Conservation (phyloP, 345 rosid species). For the Odontarrhena argentea region DNA sequence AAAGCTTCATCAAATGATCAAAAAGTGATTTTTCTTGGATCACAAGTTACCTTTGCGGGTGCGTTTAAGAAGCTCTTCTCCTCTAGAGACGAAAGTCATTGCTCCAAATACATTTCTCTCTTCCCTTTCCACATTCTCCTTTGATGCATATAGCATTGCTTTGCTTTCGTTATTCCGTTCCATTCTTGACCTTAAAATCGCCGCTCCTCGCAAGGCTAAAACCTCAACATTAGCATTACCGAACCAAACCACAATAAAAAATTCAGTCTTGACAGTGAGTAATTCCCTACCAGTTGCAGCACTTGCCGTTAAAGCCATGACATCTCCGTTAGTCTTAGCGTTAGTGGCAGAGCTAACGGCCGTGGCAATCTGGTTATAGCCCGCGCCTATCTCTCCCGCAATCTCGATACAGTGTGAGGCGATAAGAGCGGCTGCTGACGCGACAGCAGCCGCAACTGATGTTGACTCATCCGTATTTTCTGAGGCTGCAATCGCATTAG, state of each 20-base stretch:
- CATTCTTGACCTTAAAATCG: constrained; percentile 71
- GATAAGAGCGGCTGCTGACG: constrained; percentile 87
- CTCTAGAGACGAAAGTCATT: constrained; percentile 64
- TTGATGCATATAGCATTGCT: constrained; percentile 44
- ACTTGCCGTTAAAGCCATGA: constrained; percentile 92
- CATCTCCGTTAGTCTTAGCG: constrained; percentile 78
- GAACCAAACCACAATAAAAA: background rate
- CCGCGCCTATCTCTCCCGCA: constrained; percentile 93
- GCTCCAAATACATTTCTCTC: constrained; percentile 54
- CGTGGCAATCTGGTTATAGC: constrained; percentile 66
- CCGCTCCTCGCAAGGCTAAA: constrained; percentile 84
- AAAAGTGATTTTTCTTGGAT: background rate
- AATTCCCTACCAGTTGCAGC: constrained; percentile 80
- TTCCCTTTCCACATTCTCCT: constrained; percentile 56
- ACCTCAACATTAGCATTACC: constrained; percentile 11
- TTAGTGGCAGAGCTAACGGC: constrained; percentile 80
- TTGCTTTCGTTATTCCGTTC: constrained; percentile 56
- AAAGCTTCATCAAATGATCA: background rate
- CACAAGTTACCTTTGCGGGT: constrained; percentile 82
- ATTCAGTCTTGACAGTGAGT: background rate
- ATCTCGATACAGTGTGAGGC: constrained; percentile 93
- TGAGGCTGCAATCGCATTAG: constrained; percentile 52
- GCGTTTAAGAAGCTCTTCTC: constrained; percentile 92
- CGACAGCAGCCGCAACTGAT: constrained; percentile 57
- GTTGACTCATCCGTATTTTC: constrained; percentile 45